Base-by-base conservation (phyloP, 768 basidiomycete genomes). In the Strobilomyces confusus region DNA sequence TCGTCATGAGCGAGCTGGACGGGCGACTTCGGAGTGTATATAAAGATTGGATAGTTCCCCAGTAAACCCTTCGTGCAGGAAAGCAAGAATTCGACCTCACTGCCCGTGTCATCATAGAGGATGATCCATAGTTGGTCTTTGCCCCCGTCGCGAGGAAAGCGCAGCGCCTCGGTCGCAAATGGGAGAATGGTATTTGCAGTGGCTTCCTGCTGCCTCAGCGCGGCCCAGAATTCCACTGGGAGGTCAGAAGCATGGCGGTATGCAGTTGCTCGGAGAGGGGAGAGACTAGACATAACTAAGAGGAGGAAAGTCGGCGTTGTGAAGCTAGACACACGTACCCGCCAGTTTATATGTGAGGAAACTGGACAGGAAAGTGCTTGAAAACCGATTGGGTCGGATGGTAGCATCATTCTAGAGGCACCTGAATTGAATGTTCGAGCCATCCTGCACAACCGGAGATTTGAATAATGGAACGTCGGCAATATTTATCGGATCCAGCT, bases 31-130 rank as follows among this genome's bases (percentile, higher is more conserved):
- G 73, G 72, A 23, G 73, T 78, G 62, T 75, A 79, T 26, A 90
- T 72, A 70, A 90, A 90, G 9, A 86, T 59, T 3, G 89, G 89
- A 57, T 89, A 86, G 44, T 72, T 62, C 1, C 80, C 86, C 46
- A 85, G 69, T 19, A 68, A 63, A 0, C 80, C 80, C 26, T 76
- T 66, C 0, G 84, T 87, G 58, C 80, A 81, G 12, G 85, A 78
- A 4, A 88, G 69, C 9, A 90, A 68, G 54, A 84, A 78, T 44
- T 40, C 55, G 40, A 63, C 49, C 12, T 50, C 30, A 7, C 51
- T 45, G 14, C 42, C 38, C 8, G 58, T 11, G 48, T 64, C 25
- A 54, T 56, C 53, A 15, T 49, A 59, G 20, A 62, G 59, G 19
- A 67, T 59, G 12, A 76, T 63, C 74, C 75, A 76, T 4, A 65